phyloP scores from a whole-genome alignment of 495 filamentous ascomycete species.

The Penicillium atrosanguineum region DNA sequence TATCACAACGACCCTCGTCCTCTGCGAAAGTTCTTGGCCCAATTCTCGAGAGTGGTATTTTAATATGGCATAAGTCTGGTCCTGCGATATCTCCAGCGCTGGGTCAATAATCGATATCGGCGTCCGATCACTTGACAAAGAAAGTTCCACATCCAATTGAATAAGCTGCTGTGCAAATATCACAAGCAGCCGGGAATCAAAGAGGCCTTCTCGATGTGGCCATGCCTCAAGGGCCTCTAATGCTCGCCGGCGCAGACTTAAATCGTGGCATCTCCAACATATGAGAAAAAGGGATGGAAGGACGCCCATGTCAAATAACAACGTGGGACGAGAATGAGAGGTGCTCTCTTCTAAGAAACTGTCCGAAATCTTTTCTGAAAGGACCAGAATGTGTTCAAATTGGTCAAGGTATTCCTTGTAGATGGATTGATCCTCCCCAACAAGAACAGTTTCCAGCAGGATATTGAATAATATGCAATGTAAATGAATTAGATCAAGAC shows the following conservation, averaged over 20 bases:
- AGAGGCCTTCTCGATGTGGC: constrained; percentile 50
- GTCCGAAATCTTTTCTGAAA: constrained; percentile 3
- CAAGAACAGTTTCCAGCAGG: constrained; percentile 6
- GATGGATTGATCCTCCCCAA: not conserved
- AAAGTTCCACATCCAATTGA: constrained; percentile 6
- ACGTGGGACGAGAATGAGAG: not conserved
- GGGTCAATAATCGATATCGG: not conserved
- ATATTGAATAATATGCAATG: constrained; percentile 2
- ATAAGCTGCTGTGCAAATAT: constrained; percentile 11
- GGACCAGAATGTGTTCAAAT: constrained; percentile 2
- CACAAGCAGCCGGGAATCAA: constrained; percentile 26
- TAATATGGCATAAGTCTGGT: constrained; percentile 7
- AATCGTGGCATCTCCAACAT: constrained; percentile 47
- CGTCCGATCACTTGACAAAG: not conserved
- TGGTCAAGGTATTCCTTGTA: not conserved
- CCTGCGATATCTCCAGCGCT: constrained; percentile 1
- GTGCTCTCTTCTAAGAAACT: constrained; percentile 2
- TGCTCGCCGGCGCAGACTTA: constrained; percentile 34
- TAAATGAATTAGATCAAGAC: constrained; percentile 12
- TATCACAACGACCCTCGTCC: not conserved
- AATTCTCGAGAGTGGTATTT: constrained; percentile 6
- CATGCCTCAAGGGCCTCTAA: constrained; percentile 30
- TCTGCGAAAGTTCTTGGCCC: not conserved
- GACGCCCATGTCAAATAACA: constrained; percentile 16
- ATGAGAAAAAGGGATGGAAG: constrained; percentile 45